Evolutionary conservation across 1,139 yeast genomes (phyloP).

Genomic region (Zhuliangozyma blackwelliae): DNA sequence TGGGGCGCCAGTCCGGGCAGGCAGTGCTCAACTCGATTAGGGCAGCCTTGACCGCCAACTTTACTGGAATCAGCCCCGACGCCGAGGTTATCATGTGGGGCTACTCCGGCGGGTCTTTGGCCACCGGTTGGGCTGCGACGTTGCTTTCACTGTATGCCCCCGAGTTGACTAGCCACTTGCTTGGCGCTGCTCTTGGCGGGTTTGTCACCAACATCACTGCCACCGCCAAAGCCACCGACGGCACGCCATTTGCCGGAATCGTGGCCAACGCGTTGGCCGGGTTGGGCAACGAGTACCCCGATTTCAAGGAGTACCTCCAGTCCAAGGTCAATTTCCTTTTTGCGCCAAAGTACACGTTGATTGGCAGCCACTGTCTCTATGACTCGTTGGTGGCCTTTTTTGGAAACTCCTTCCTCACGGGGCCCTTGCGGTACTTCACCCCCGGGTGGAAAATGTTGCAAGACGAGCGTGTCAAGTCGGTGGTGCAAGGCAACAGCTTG

Average conservation of each 20-base stretch:
- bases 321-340: not conserved
- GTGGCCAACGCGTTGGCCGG: constrained; percentile 24
- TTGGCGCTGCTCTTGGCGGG: constrained; percentile 33
- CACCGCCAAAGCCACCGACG: constrained; percentile 18
- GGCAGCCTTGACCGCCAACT: constrained; percentile 22
- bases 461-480: constrained; percentile 10
- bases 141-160: constrained; percentile 31
- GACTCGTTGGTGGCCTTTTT: constrained; percentile 11
- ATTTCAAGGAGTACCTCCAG: not conserved
- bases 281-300: constrained; percentile 23
- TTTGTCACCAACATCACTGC: constrained; percentile 22
- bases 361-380: constrained; percentile 12
- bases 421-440: constrained; percentile 13
- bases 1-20: constrained; percentile 28
- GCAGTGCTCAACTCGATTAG: constrained; percentile 28
- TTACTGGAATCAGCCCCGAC: constrained; percentile 24
- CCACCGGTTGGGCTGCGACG: constrained; percentile 35
- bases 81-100: constrained; percentile 34
- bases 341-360: constrained; percentile 11
- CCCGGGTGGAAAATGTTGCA: constrained; percentile 15
- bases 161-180: constrained; percentile 18
- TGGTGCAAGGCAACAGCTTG: constrained; percentile 20
- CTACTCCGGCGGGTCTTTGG: constrained; percentile 39
- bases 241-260: constrained; percentile 23
- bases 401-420: constrained; percentile 13